Evolutionary conservation across 202 grass and related monocot species (phyloP), one percentile per base, ranked within the genome.

Genomic region (Brachypodium distachyon): DNA sequence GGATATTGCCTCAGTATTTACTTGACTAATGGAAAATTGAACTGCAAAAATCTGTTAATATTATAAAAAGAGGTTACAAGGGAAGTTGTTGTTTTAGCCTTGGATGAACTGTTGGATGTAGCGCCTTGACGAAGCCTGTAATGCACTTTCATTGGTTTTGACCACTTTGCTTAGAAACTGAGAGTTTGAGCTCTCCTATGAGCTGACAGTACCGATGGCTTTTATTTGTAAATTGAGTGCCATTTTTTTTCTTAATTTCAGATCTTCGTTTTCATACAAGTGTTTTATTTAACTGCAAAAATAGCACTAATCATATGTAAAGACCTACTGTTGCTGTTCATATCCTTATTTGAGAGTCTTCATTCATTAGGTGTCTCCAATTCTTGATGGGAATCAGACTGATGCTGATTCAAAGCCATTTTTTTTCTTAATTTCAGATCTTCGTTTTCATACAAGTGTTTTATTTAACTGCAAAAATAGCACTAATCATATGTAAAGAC

Each of bases 351-450:
- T 73, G 72, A 75, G 49, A 72, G 53, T 78, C 82, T 86, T 90
- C 54, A 73, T 86, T 90, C 61, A 54, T 86, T 88, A 94, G 91
- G 85, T 90, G 67, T 77, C 88, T 86, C 83, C 88, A 86, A 26
- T 86, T 88, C 83, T 73, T 86, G 85, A 90, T 88, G 85, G 79
- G 89, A 83, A 90, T 63, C 85, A 85, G 82, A 82, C 82, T 90
- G 85, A 88, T 86, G 80, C 74, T 84, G 81, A 90, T 90, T 88
- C 91, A 4, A 81, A 81, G n/a, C n/a, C n/a, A n/a, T n/a, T n/a
- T n/a, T n/a, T n/a, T n/a, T n/a, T n/a, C n/a, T n/a, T 9, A 39
- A 32, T 79, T 40, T 40, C 13, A 59, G 27, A 42, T 23, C 2
- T 16, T 57, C 10, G 3, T 46, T 77, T 27, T 9, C 25, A 54